Evolutionary conservation across 345 rosid species (phyloP), one percentile per base, ranked within the genome.

Genomic region (Linum usitatissimum): DNA sequence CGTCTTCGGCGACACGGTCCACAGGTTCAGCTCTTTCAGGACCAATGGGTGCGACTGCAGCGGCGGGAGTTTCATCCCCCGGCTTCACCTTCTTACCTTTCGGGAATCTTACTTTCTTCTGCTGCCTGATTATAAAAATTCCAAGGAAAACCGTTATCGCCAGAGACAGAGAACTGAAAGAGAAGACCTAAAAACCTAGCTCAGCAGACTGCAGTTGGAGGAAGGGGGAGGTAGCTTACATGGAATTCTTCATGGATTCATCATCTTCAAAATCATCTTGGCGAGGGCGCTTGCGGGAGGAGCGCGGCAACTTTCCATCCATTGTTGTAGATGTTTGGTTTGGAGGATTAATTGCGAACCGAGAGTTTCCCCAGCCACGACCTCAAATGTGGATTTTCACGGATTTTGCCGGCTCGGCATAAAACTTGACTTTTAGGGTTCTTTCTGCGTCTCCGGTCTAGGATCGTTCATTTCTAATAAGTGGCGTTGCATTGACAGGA

Each of bases 1-100:
- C 82, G 51, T 23, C 18, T 18, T 71, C 81, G 28, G 17, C 20
- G 0, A 71, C 63, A 14, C 34, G 79, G 20, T 60, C 86, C 68
- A 67, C 62, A 57, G 65, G 75, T n/a, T 63, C 87, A 67, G 69
- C 71, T 65, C 55, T 64, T 20, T 30, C 65, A 38, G 48, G 21
- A 53, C 64, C 48, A 55, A 54, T 57, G 12, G 51, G 4, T 45
- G 51, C 15, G 14, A 15, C 15, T 10, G 17, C 51, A 17, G 51
- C 17, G 51, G 4, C 51, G 51, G 51, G 17, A 45, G 15, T 61
- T 62, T 68, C 84, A 31, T 83, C 83, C 13, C 78, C 94, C 12
- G 83, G 66, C 80, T 83, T 94, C 59, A 79, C 66, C 73, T 94
- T 94, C 81, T 80, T 94, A 18, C 97, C 97, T 72, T 86, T 94